Conservation (phyloP, 1,284 basidiomycete genomes). For the Bjerkandera adusta region DNA sequence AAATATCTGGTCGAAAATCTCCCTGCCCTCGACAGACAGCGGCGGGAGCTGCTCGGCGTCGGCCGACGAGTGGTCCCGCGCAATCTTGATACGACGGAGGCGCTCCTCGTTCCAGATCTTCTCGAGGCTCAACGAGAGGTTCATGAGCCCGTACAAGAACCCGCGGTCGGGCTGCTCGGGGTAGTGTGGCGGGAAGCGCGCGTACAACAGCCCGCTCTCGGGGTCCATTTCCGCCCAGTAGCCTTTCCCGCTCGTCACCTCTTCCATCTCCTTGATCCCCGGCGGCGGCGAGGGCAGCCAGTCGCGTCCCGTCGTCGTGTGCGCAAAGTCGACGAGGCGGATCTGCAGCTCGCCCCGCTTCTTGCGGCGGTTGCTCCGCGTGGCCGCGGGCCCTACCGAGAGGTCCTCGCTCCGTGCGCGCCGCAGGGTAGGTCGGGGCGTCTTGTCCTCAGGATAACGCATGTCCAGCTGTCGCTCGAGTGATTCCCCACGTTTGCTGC, state of each 20-base stretch:
- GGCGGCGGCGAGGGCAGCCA: conserved; percentile 69
- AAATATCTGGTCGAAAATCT: conserved; percentile 77
- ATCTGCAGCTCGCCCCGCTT: conserved; percentile 93
- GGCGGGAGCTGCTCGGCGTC: conserved; percentile 54
- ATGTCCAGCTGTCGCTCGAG: conserved; percentile 42
- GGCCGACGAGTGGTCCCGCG: conserved; percentile 53
- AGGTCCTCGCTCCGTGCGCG: conserved; percentile 78
- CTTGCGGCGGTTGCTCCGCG: conserved; percentile 56
- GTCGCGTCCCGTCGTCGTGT: conserved; percentile 95
- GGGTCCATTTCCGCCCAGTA: conserved; percentile 81
- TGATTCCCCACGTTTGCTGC: conserved; percentile 76
- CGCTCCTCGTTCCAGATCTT: conserved; percentile 86
- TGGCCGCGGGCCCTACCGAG: conserved; percentile 59
- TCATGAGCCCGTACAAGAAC: conserved; percentile 90
- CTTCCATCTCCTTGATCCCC: conserved; percentile 35
- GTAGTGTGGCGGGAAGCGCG: conserved; percentile 91
- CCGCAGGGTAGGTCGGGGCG: conserved; percentile 43
- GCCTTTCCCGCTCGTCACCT: conserved; percentile 65
- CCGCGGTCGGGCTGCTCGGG: conserved; percentile 89
- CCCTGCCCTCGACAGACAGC: conserved; percentile 65
- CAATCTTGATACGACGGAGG: conserved; percentile 59
- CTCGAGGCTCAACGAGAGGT: conserved; percentile 71
- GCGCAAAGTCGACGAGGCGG: conserved; percentile 97
- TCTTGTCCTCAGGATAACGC: conserved; percentile 8
- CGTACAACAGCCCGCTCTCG: conserved; percentile 76